Conservation (phyloP, 495 filamentous ascomycete genomes). For the Penicillium canescens region DNA sequence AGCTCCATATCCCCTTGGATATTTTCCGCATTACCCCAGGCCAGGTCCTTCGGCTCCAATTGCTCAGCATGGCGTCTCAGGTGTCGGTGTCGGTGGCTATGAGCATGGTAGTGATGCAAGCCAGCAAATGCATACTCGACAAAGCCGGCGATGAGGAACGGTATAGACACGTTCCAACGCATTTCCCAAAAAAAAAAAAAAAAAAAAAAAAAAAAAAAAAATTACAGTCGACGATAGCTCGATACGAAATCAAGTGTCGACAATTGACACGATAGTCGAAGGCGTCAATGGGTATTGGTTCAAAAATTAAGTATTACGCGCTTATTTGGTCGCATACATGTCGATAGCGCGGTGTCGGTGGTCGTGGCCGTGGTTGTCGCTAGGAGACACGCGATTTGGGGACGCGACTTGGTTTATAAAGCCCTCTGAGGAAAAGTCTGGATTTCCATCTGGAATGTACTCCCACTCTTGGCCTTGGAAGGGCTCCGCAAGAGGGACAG, state of each 20-base stretch:
- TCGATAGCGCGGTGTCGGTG: conserved; percentile 7
- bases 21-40: conserved; percentile 7
- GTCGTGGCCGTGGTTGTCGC: conserved; percentile 1
- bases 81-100: conserved; percentile 14
- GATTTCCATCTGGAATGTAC: conserved; percentile 25
- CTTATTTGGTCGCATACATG: conserved; percentile 3
- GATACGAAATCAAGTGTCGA: background rate
- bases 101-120: conserved; percentile 22
- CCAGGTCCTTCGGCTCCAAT: conserved; percentile 6
- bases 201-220: conserved; percentile 1
- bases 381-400: conserved; percentile 1
- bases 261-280: background rate
- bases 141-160: conserved; percentile 18
- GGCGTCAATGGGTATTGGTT: background rate
- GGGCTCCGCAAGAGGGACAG: conserved; percentile 17
- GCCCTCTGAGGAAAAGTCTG: conserved; percentile 9
- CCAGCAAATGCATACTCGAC: conserved; percentile 25
- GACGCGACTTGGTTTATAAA: conserved; percentile 19
- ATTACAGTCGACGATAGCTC: background rate
- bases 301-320: background rate
- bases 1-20: conserved; percentile 16
- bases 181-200: conserved; percentile 14
- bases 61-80: conserved; percentile 9
- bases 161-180: conserved; percentile 25
- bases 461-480: conserved; percentile 15